Evolutionary conservation across 495 filamentous ascomycete species (phyloP).

Genomic region (Lasiosphaeria hispida): DNA sequence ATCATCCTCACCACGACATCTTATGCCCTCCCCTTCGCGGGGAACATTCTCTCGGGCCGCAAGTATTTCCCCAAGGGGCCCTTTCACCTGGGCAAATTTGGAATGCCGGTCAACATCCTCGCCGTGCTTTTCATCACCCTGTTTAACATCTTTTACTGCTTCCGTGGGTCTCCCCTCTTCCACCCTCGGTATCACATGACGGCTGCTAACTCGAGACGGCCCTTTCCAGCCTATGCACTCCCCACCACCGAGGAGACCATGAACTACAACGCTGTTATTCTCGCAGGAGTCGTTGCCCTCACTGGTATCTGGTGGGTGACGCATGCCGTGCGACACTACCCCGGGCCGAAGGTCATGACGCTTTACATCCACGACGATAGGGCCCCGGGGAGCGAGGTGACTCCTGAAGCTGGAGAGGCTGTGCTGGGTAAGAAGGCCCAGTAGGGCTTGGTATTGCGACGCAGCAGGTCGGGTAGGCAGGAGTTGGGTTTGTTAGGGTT

Average conservation of each 20-base stretch:
- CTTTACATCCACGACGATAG: constrained; percentile 45
- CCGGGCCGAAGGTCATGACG: constrained; percentile 55
- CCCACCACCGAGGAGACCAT: constrained; percentile 59
- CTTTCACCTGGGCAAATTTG: constrained; percentile 66
- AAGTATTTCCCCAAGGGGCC: constrained; percentile 62
- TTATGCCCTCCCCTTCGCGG: constrained; percentile 73
- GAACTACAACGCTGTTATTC: constrained; percentile 69
- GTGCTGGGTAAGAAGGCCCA: constrained; percentile 2
- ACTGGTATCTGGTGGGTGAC: constrained; percentile 65
- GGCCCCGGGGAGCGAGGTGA: neutral
- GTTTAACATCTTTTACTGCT: constrained; percentile 74
- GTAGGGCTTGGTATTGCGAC: neutral
- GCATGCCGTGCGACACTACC: constrained; percentile 54
- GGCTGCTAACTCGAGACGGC: neutral
- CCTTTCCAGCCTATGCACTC: constrained; percentile 49
- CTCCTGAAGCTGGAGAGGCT: neutral
- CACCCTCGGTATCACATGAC: neutral
- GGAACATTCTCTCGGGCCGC: constrained; percentile 65
- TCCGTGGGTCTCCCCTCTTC: constrained; percentile 40
- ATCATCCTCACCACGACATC: constrained; percentile 70
- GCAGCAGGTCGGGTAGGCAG: too few relatives aligned
- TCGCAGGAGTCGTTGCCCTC: constrained; percentile 52
- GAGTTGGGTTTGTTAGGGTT: neutral
- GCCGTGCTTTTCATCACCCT: constrained; percentile 63
- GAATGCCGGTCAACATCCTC: constrained; percentile 57